phyloP scores from a whole-genome alignment of 1,284 basidiomycete species.

The Trametes sp. region DNA sequence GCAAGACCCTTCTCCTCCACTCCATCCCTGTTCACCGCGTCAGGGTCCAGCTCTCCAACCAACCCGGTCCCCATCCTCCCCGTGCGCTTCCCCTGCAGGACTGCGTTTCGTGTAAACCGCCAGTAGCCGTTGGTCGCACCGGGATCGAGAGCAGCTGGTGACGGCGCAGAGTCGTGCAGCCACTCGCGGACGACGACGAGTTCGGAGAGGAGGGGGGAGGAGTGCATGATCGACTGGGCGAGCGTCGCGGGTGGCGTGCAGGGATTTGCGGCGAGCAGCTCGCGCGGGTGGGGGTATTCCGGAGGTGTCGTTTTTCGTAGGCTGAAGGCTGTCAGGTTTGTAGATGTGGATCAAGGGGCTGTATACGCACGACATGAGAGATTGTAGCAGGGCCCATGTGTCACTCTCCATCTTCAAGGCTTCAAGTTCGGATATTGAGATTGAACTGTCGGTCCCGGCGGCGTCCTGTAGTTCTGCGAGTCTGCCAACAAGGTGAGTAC shows the following conservation, averaged over 20 bases:
- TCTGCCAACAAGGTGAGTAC: slow-evolving; percentile 41
- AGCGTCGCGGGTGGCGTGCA: slow-evolving; percentile 80
- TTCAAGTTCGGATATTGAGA: slow-evolving; percentile 60
- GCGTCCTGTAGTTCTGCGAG: slow-evolving; percentile 58
- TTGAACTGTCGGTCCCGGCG: slow-evolving; percentile 44
- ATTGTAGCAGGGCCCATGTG: slow-evolving; percentile 84
- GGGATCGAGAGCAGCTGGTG: slow-evolving; percentile 58
- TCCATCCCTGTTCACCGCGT: slow-evolving; percentile 60
- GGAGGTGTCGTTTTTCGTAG: slow-evolving; percentile 66
- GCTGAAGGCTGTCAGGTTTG: slow-evolving; percentile 43
- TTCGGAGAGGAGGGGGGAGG: slow-evolving; percentile 70
- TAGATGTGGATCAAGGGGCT: too few relatives aligned
- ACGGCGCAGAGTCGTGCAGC: slow-evolving; percentile 73
- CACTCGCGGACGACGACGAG: slow-evolving; percentile 84
- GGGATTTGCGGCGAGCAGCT: slow-evolving; percentile 70
- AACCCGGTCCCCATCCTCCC: slow-evolving; percentile 57
- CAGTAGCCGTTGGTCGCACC: slow-evolving; percentile 83
- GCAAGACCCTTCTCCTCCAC: slow-evolving; percentile 61
- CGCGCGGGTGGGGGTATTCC: slow-evolving; percentile 53
- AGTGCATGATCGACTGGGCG: slow-evolving; percentile 74
- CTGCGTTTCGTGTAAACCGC: slow-evolving; percentile 78
- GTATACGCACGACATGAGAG: slow-evolving; percentile 67
- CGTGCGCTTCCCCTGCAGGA: slow-evolving; percentile 70
- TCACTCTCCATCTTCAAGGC: slow-evolving; percentile 76
- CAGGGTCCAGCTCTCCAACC: slow-evolving; percentile 76